Evolutionary conservation across 1,284 basidiomycete species (phyloP), one percentile per base, ranked within the genome.

Genomic region (Leccinum colubrinum): DNA sequence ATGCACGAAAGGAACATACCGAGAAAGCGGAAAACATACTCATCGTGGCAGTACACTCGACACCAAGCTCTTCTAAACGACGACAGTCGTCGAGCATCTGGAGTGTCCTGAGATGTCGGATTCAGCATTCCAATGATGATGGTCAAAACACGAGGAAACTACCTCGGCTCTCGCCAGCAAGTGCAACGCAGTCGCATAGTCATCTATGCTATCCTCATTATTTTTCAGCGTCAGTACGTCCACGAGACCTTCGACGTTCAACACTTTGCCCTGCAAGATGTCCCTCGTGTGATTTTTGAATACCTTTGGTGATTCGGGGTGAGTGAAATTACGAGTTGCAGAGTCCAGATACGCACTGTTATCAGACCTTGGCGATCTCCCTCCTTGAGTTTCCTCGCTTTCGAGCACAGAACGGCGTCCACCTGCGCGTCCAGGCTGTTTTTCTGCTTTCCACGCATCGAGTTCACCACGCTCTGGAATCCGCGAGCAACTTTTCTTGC

Each of bases 31-130:
- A 6, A 33, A 8, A 79, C 87, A 68, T 72, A 96, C 93, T 97
- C 87, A 72, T 98, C 95, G 59, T 92, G 86, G 51, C 92, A 81
- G 70, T 93, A 96, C 54, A 96, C 85, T 33, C 96, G 81, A 43
- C 95, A 83, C 96, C 95, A 98, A 17, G 93, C 82, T 35, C 84
- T 85, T 50, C 86, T 80, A 69, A 94, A 83, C 2, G 91, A 88
- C 33, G 90, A 85, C 41, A 83, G 70, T 71, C 83, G 83, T 56
- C 95, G 81, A 22, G 83, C 83, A 61, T 87, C 85, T 0, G 93
- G 93, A 2, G 93, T 72, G 61, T 83, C 80, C 87, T 92, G 62
- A 55, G 53, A 54, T 20, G 39, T 55, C 17, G 8, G 27, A 46
- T 59, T 72, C 22, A 69, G 53, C 6, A 50, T 55, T 6, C n/a